Base-by-base conservation (phyloP, 2,329 filamentous ascomycete genomes). In the Paraphaeosphaeria minitans region DNA sequence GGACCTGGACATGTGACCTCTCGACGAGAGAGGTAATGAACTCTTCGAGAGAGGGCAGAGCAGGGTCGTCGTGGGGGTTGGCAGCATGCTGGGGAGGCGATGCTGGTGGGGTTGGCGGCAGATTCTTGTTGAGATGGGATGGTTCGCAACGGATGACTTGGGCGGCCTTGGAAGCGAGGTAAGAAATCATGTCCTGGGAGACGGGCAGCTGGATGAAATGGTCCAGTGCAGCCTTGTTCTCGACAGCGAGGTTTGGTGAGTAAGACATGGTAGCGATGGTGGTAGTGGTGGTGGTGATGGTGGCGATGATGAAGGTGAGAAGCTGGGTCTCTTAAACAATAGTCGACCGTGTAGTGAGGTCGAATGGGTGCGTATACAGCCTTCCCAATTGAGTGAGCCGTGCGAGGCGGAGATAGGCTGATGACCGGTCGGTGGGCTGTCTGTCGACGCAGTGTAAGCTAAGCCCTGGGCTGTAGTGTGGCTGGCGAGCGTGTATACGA, bases 1-100 rank as follows among this genome's bases (percentile, higher is more conserved):
- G 92, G 54, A 97, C 93, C 83, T 98, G 94, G 31, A 98, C 95
- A 77, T 97, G 96, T 66, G 94, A 98, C 60, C 91, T 90, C 73
- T 92, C 87, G 61, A 98, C 93, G 31, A 99, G 85, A 64, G 93
- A 92, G 52, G 87, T 89, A 80, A 99, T 98, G 83, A 98, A 99
- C 58, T 88, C 86, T 77, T 97, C 92, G 37, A 98, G 82, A 0
- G 90, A 89, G 3, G 95, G 95, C 33, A 99, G 73, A 29, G 72
- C 56, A 29, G 79, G 74, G 59, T 83, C 83, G 56, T 80, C 75
- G 60, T 85, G 82, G 73, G 79, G 65, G 74, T 83, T 64, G 52
- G 74, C 66, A 24, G 76, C 66, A 60, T 82, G 75, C 66, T 84
- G 79, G 14, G 85, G 83, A 56, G 86, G 85, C 27, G 85, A 86